Evolutionary conservation across 768 basidiomycete genomes (phyloP).

Genomic region (Naganishia vishniacii): DNA sequence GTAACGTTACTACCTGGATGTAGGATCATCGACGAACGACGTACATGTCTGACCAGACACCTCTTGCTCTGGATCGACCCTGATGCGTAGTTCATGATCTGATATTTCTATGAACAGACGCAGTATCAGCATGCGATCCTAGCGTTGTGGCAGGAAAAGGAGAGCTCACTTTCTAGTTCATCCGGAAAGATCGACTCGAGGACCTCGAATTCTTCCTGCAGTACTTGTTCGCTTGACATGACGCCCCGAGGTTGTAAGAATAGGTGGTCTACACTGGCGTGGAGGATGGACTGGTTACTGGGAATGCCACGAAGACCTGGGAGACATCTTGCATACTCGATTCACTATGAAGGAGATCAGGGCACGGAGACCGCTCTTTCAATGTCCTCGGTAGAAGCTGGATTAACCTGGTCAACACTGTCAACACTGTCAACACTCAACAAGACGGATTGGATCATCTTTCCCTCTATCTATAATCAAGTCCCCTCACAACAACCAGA

Average conservation of each 20-base stretch:
- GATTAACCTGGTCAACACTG: neutral
- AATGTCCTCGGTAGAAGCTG: neutral
- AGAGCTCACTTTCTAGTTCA: constrained; percentile 84
- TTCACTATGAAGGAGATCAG: no score
- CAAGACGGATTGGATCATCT: no score
- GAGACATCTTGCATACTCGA: no score
- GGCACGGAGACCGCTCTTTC: neutral
- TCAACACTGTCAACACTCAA: neutral
- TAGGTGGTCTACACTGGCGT: neutral
- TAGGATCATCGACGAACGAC: no score
- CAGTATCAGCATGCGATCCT: no score
- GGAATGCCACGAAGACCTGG: no score
- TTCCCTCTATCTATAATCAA: no score
- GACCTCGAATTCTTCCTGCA: constrained; percentile 90
- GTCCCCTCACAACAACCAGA: no score
- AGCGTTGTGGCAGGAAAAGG: no score
- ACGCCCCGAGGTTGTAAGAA: no score
- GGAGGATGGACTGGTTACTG: no score
- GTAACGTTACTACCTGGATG: neutral
- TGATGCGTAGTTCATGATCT: constrained; percentile 72
- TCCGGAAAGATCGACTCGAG: constrained; percentile 94
- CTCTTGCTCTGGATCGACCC: constrained; percentile 77
- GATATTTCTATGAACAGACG: constrained; percentile 66
- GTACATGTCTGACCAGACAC: constrained; percentile 58
- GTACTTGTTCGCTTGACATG: constrained; percentile 43